phyloP scores from a whole-genome alignment of 108 stramenopile species.

The Stephanodiscus triporus region DNA sequence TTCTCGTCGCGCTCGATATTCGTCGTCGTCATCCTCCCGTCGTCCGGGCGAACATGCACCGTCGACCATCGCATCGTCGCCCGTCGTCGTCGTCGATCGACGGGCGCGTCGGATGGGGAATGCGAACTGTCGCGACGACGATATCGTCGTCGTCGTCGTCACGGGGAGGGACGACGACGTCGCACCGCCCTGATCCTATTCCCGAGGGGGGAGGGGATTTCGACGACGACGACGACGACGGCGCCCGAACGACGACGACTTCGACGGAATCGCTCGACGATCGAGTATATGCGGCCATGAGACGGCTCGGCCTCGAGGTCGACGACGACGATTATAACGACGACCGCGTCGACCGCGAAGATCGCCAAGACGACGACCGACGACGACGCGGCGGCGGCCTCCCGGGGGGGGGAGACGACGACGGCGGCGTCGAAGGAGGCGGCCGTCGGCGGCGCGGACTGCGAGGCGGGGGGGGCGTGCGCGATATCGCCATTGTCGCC shows the following conservation, averaged over 20 bases:
- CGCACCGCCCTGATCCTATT: conserved; percentile 3
- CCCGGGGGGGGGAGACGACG: no score
- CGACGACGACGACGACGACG: neutral
- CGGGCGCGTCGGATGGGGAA: no score
- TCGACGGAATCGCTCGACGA: conserved; percentile 59
- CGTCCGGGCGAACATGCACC: no score
- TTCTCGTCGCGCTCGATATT: no score
- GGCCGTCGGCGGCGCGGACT: conserved; percentile 30
- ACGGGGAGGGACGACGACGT: neutral
- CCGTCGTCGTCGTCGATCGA: no score
- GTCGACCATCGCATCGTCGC: no score
- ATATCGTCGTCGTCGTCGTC: no score
- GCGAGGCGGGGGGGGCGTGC: conserved; percentile 71
- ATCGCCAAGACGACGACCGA: conserved; percentile 6
- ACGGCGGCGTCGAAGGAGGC: no score
- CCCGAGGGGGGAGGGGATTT: neutral
- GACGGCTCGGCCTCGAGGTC: conserved; percentile 62
- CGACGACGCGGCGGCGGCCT: neutral
- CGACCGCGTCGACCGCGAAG: conserved; percentile 16
- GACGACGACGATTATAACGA: conserved; percentile 19
- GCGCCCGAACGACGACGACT: neutral
- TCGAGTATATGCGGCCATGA: conserved; percentile 80
- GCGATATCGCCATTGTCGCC: no score
- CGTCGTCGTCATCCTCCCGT: no score
- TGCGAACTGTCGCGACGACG: no score